A percentile compares a stretch with the other conserved stretches of the same genome.
phyloP scores from a whole-genome alignment of 768 basidiomycete genomes.

The Harrya chromipes region DNA sequence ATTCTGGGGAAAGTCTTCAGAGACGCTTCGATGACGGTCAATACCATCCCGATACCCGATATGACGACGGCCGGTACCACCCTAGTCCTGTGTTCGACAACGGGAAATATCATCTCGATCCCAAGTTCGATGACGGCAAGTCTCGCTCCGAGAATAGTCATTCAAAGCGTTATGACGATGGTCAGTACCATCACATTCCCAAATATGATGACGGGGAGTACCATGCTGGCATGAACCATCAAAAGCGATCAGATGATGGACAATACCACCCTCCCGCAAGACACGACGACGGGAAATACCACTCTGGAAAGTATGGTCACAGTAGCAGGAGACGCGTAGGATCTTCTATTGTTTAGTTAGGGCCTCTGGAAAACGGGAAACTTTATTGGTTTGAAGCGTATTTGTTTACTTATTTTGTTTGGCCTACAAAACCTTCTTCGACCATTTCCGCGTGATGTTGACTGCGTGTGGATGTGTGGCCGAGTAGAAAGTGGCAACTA shows the following conservation, averaged over 20 bases:
- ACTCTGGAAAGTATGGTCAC: constrained; percentile 5
- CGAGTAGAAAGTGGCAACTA: too few relatives aligned
- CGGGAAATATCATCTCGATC: background rate
- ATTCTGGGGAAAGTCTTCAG: background rate
- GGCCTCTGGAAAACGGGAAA: background rate
- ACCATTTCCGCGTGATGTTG: too few relatives aligned
- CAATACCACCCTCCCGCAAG: background rate
- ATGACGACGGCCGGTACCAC: constrained; percentile 5
- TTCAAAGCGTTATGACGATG: constrained; percentile 8
- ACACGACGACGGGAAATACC: constrained; percentile 7
- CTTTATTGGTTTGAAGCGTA: background rate
- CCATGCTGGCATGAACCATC: background rate
- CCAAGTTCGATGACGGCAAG: too few relatives aligned
- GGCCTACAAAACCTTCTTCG: constrained; percentile 10
- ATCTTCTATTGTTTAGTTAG: background rate
- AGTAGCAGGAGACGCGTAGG: background rate
- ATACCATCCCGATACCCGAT: constrained; percentile 5
- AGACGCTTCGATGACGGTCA: constrained; percentile 15
- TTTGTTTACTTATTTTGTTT: background rate
- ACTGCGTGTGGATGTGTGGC: too few relatives aligned
- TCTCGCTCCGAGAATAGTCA: background rate
- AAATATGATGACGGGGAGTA: constrained; percentile 1
- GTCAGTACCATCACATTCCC: constrained; percentile 15
- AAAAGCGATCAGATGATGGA: constrained; percentile 1
- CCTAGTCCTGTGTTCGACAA: constrained; percentile 7